A percentile compares a stretch with the other conserved stretches of the same genome.
Conservation (phyloP, 177 flowering plant species). For the Telopea speciosissima region DNA sequence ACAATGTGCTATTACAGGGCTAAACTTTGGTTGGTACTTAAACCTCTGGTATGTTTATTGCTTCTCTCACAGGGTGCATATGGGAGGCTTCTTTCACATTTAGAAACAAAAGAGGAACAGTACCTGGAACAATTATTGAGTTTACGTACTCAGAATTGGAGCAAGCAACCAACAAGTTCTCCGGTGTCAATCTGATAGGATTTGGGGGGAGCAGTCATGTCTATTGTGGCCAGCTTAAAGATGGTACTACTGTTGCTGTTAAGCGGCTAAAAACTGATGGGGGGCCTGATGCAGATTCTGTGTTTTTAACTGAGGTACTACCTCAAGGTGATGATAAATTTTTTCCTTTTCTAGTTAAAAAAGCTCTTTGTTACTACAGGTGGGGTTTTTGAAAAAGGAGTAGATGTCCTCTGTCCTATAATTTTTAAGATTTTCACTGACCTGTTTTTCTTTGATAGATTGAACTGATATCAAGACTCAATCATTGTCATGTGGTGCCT, state of each 20-base stretch:
- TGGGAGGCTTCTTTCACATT: slow-evolving; percentile 35
- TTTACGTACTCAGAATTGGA: slow-evolving; percentile 77
- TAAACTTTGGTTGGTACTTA: slow-evolving; percentile 5
- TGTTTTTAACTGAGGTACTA: slow-evolving; percentile 69
- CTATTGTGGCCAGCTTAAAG: slow-evolving; percentile 72
- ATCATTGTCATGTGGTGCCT: slow-evolving; percentile 91
- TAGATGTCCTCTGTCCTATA: not conserved
- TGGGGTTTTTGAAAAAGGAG: not conserved
- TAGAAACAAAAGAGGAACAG: slow-evolving; percentile 34
- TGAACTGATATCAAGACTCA: slow-evolving; percentile 77
- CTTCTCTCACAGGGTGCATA: slow-evolving; percentile 56
- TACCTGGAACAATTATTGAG: slow-evolving; percentile 48
- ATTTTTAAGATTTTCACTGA: not conserved
- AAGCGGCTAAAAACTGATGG: slow-evolving; percentile 60
- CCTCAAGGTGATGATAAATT: not conserved
- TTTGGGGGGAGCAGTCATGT: slow-evolving; percentile 92
- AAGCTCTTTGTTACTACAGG: not conserved
- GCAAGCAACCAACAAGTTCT: slow-evolving; percentile 71
- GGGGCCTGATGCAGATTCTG: slow-evolving; percentile 62
- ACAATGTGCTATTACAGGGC: not conserved
- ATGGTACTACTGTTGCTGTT: slow-evolving; percentile 73
- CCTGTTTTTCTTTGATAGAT: slow-evolving; percentile 38
- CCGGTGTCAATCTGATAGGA: slow-evolving; percentile 63
- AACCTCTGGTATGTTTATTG: not conserved
- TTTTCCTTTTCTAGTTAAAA: not conserved